A percentile compares a stretch with the other conserved stretches of the same genome.
phyloP scores from a whole-genome alignment of 2,329 filamentous ascomycete species.

The Dryadomyces sulphureus region DNA sequence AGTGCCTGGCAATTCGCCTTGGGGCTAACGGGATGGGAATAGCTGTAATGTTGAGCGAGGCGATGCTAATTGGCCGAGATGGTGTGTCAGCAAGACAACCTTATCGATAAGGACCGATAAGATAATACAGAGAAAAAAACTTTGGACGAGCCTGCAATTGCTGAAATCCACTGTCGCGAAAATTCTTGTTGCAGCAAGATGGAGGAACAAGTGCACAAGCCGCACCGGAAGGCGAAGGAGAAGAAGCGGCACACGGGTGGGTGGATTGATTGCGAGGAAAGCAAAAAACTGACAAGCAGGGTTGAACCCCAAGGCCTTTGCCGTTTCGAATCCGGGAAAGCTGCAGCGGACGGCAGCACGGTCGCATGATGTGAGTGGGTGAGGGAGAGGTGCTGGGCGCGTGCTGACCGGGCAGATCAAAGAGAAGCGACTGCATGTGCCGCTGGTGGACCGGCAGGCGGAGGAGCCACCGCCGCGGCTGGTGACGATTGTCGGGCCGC shows the following conservation, averaged over 20 bases:
- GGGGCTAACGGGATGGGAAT: no score
- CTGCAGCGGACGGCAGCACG: constrained; percentile 60
- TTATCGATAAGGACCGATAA: constrained; percentile 5
- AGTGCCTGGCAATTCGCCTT: no score
- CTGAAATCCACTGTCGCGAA: constrained; percentile 4
- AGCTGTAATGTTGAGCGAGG: no score
- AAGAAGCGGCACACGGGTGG: constrained; percentile 59
- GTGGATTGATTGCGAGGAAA: constrained; percentile 12
- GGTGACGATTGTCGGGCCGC: constrained; percentile 86
- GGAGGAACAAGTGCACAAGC: constrained; percentile 74
- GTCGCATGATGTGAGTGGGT: constrained; percentile 52
- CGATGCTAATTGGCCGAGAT: constrained; percentile 1
- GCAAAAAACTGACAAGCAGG: constrained; percentile 29
- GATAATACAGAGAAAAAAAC: constrained; percentile 9
- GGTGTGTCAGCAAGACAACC: background rate
- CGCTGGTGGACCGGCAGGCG: constrained; percentile 85
- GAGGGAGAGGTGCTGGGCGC: background rate
- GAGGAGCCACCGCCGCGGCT: constrained; percentile 90
- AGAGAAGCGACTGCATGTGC: constrained; percentile 92
- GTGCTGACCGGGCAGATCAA: constrained; percentile 46
- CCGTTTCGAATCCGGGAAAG: constrained; percentile 67
- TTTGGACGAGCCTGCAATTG: background rate
- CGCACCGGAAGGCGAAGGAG: constrained; percentile 77
- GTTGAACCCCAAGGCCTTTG: constrained; percentile 80
- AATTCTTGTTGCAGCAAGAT: constrained; percentile 29